Evolutionary conservation across 768 basidiomycete species (phyloP).

Genomic region (Auricularia sp.): DNA sequence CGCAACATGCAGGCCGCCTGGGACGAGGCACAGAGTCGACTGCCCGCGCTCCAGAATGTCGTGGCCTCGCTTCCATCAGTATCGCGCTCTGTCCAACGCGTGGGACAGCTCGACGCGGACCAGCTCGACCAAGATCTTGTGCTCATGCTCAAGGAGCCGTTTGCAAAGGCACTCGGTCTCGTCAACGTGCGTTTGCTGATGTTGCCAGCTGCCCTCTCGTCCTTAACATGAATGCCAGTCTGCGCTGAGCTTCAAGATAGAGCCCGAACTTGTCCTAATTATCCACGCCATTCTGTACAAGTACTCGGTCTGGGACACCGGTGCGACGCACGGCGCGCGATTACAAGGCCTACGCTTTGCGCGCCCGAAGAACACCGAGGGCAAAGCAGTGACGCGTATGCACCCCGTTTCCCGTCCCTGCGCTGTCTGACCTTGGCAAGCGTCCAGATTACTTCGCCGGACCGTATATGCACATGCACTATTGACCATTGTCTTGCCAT

Average conservation of each 20-base stretch:
- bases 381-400: constrained; percentile 27
- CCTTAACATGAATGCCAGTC: not conserved
- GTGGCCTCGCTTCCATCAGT: constrained; percentile 23
- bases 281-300: constrained; percentile 69
- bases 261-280: constrained; percentile 63
- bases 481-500: constrained; percentile 67
- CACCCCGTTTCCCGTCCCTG: constrained; percentile 11
- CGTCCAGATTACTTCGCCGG: constrained; percentile 53
- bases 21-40: not conserved
- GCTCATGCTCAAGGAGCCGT: constrained; percentile 70
- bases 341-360: constrained; percentile 67
- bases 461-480: constrained; percentile 56
- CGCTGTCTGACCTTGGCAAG: constrained; percentile 23
- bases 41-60: not conserved
- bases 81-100: constrained; percentile 51
- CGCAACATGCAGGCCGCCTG: not conserved
- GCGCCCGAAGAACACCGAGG: constrained; percentile 9
- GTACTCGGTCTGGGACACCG: constrained; percentile 70
- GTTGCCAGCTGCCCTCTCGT: constrained; percentile 10
- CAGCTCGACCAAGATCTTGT: constrained; percentile 83
- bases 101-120: constrained; percentile 86
- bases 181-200: constrained; percentile 45
- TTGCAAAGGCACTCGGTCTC: constrained; percentile 57
- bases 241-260: constrained; percentile 27
- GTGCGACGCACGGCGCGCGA: constrained; percentile 74